These are phyloP conservation scores for Zygotorulaspora florentina DNA, from an alignment of 805 yeast genomes.

Conservation along the genomic window DNA sequence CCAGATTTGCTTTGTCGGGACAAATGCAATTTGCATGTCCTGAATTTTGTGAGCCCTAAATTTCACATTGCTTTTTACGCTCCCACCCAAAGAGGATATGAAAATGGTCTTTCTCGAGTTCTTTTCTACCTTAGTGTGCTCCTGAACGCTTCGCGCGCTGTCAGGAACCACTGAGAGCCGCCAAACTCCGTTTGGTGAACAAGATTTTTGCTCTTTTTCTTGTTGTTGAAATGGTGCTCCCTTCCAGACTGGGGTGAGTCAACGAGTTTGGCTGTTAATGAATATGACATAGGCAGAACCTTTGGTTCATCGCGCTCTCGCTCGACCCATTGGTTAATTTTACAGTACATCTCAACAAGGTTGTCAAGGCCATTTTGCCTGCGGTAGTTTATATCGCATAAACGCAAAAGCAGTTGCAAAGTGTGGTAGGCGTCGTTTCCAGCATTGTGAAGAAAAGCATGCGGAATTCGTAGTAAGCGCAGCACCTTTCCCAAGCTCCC, in stretches of 20 bases:
- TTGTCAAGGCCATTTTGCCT: constrained; percentile 26
- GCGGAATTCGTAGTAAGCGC: constrained; percentile 48
- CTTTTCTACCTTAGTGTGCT: constrained; percentile 12
- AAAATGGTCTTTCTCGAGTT: not conserved
- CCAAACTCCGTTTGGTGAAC: constrained; percentile 34
- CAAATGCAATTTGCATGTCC: too few relatives aligned
- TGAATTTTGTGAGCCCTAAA: not conserved
- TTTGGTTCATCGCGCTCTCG: constrained; percentile 26
- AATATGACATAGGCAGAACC: constrained; percentile 29
- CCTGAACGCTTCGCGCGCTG: constrained; percentile 23
- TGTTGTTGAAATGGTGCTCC: constrained; percentile 1
- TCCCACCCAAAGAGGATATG: not conserved
- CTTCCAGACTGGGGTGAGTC: constrained; percentile 5
- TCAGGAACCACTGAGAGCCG: constrained; percentile 24
- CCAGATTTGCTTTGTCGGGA: too few relatives aligned
- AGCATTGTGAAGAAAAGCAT: constrained; percentile 61
- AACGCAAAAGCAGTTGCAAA: constrained; percentile 44
- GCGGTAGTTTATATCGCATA: constrained; percentile 43
- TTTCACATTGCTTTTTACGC: not conserved
- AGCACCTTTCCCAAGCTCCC: constrained; percentile 45
- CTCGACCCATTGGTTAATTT: constrained; percentile 18
- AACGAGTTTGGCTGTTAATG: constrained; percentile 15
- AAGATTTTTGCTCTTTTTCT: constrained; percentile 15
- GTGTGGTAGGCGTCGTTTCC: constrained; percentile 70
- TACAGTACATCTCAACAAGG: constrained; percentile 17